Evolutionary conservation across 1,284 basidiomycete genomes (phyloP).

Genomic region (Serendipita sp.): DNA sequence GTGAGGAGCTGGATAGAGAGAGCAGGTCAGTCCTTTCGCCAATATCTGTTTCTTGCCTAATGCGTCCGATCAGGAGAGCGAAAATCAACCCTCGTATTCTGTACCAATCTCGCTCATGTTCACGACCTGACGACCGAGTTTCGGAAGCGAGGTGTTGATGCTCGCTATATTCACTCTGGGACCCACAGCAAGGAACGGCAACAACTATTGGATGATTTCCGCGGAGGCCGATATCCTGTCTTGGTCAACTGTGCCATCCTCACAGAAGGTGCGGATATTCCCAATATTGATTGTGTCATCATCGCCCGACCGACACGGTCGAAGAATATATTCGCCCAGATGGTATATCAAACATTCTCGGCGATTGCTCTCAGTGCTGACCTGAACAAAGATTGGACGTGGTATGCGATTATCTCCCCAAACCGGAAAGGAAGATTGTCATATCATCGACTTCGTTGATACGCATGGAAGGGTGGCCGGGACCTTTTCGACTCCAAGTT

Average conservation of each 20-base stretch:
- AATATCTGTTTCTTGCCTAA: constrained; percentile 6
- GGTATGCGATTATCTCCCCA: constrained; percentile 76
- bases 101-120: constrained; percentile 79
- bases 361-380: neutral
- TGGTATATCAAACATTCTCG: constrained; percentile 40
- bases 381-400: constrained; percentile 59
- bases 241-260: constrained; percentile 87
- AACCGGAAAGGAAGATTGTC: constrained; percentile 76
- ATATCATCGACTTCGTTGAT: constrained; percentile 86
- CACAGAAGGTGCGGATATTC: constrained; percentile 84
- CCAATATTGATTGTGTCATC: constrained; percentile 83
- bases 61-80: constrained; percentile 32
- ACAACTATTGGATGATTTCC: constrained; percentile 56
- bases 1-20: constrained; percentile 72
- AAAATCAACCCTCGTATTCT: constrained; percentile 83
- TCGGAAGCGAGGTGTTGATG: constrained; percentile 67
- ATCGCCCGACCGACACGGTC: constrained; percentile 80
- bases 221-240: constrained; percentile 63
- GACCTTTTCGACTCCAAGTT: constrained; percentile 66
- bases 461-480: constrained; percentile 55
- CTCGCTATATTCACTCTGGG: constrained; percentile 63
- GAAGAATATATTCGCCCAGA: constrained; percentile 81
- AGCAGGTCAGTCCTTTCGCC: constrained; percentile 36
- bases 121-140: constrained; percentile 62
- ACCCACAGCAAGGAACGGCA: constrained; percentile 57